Base-by-base conservation (phyloP, 257 asterid genomes). In the Linaria vulgaris region DNA sequence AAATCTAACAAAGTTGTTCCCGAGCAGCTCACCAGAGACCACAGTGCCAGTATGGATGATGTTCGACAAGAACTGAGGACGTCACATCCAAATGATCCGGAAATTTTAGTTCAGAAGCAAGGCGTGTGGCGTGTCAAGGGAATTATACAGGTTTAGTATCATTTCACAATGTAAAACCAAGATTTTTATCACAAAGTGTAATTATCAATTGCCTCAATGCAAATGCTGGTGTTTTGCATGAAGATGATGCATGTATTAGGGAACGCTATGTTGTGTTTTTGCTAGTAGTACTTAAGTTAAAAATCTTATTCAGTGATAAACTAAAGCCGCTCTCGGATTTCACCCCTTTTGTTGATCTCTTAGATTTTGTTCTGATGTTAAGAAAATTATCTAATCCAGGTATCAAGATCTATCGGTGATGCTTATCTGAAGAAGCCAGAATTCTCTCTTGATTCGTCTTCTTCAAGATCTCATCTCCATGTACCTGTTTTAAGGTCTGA, bases 41-140 rank as follows among this genome's bases (percentile, higher is more conserved):
- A 90, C 63, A 85, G 85, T 78, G 95, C 85, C 54, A 59, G 79
- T 53, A 27, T 27, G 4, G 6, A 3, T 3, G 34, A 3, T 27
- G 34, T 27, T 27, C 3, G 34, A 6, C 3, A 27, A 27, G 34
- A 27, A 27, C 34, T 27, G 6, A 27, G 3, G 3, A 6, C 34
- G 34, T 27, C 34, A 27, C 34, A 27, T 27, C 34, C 34, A 27
- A 6, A 27, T 3, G 34, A 27, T 27, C 34, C 34, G 34, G 34
- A 27, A 6, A 6, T 2, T 27, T 2, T 27, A 2, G 34, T 27
- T 2, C 34, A 27, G 6, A 46, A 64, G 61, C 83, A 74, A 1
- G 88, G 92, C 0, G 83, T 72, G 9, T 87, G 96, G 95, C 88
- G 90, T 38, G 58, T 85, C 78, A 90, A 83, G 75, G 95, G 95